Conservation (phyloP, 768 basidiomycete genomes). For the Fistulinella prunicolor region DNA sequence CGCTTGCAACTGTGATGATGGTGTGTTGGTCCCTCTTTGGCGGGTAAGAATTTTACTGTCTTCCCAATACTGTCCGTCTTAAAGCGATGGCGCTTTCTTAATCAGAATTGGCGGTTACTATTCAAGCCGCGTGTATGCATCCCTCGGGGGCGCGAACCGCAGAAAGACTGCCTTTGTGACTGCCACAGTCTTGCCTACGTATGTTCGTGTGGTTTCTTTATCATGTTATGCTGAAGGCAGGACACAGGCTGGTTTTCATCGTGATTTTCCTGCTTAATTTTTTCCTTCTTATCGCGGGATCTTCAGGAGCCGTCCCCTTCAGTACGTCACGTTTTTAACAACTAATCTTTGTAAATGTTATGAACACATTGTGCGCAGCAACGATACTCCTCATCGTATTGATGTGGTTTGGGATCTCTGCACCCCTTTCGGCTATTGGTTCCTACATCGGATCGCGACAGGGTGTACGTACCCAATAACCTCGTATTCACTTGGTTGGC, state of each 20-base stretch:
- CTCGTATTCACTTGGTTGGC: not conserved
- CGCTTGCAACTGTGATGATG: slow-evolving; percentile 66
- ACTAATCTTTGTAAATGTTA: not conserved
- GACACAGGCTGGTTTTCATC: slow-evolving; percentile 69
- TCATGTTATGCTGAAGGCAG: slow-evolving; percentile 6
- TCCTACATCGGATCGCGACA: slow-evolving; percentile 84
- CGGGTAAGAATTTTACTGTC: slow-evolving; percentile 42
- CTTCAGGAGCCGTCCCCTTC: slow-evolving; percentile 95
- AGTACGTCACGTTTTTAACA: slow-evolving; percentile 43
- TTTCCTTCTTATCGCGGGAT: slow-evolving; percentile 78
- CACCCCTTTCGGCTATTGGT: slow-evolving; percentile 83
- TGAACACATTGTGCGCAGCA: slow-evolving; percentile 37
- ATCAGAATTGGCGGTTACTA: slow-evolving; percentile 83
- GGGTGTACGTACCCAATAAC: slow-evolving; percentile 53
- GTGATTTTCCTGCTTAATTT: slow-evolving; percentile 89
- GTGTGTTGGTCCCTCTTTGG: slow-evolving; percentile 94
- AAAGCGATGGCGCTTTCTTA: not conserved
- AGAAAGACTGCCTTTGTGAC: slow-evolving; percentile 84
- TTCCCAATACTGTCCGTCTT: not conserved
- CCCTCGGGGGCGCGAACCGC: slow-evolving; percentile 68
- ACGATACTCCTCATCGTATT: slow-evolving; percentile 83
- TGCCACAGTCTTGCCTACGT: slow-evolving; percentile 87
- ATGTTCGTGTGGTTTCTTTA: slow-evolving; percentile 24
- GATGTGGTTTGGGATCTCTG: slow-evolving; percentile 93
- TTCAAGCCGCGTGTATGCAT: slow-evolving; percentile 77